Base-by-base conservation (phyloP, 768 basidiomycete genomes). In the Rhodocollybia butyracea region DNA sequence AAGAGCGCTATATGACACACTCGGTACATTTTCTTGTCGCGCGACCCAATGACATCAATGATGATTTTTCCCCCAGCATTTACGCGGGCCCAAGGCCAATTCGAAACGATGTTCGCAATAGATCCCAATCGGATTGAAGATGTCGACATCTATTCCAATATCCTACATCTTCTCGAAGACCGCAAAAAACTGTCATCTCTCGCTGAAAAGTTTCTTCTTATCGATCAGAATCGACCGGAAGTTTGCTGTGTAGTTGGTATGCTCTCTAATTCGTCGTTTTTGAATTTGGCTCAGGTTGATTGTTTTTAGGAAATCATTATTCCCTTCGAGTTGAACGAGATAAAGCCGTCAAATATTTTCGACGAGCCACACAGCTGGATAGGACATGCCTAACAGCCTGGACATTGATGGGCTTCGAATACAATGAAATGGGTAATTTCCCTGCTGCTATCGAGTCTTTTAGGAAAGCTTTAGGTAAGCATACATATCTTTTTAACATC, bases 331-430 rank as follows among this genome's bases (percentile, higher is more conserved):
- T 75, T 8, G 90, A 92, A 59, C 89, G 89, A 62, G 88, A 87
- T 61, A 89, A 89, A 65, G 88, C 90, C 0, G 82, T 88, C 55
- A 82, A 83, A 57, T 91, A 90, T 67, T 92, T 91, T 69, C 77
- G 82, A 47, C 76, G 89, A 13, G 87, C 89, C 1, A 82, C 88
- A 11, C 81, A 87, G 60, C 75, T 92, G n/a, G 88, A 92, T 65
- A 75, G 85, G 40, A 86, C 82, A 3, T 91, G 86, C 63, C 71
- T 88, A 12, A 83, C 85, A 0, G 89, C 90, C 3, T 92, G 90
- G 89, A 90, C 88, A 2, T 71, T 92, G 50, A 87, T 92, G 85
- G 89, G 90, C 2, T 87, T 90, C 62, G 89, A 91, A 66, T 91
- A 83, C 60, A 81, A 90, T 42, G 90, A 92, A 69, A 77, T 89